Conservation (phyloP, 768 basidiomycete species). For the Lentinula aciculospora region DNA sequence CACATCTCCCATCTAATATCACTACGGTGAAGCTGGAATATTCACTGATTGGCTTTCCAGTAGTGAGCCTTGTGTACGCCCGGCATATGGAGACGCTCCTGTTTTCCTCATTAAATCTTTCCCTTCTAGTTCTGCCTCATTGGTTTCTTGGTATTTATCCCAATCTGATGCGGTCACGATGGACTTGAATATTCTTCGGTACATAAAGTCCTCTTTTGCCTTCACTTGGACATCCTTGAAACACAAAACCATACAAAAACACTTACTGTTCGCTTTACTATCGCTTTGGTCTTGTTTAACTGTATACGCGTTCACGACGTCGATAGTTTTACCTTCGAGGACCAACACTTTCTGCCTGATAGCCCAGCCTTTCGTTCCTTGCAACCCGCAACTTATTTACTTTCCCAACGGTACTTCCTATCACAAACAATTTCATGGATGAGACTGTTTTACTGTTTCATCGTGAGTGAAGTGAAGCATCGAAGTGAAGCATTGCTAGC, state of each 20-base stretch:
- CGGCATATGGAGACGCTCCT: neutral
- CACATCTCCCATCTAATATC: neutral
- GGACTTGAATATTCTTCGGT: neutral
- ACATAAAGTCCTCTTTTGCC: neutral
- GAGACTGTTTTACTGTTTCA: too few species aligned
- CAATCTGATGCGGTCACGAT: conserved; percentile 1
- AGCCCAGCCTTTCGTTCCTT: conserved; percentile 13
- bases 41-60: neutral
- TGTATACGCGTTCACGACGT: conserved; percentile 13
- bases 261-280: conserved; percentile 14
- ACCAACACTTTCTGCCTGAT: conserved; percentile 15
- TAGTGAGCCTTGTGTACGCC: neutral
- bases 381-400: neutral
- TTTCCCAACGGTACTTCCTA: too few species aligned
- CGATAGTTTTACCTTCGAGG: conserved; percentile 17
- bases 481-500: too few species aligned
- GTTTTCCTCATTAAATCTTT: conserved; percentile 1
- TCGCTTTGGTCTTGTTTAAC: conserved; percentile 10
- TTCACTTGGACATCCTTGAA: conserved; percentile 18
- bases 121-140: neutral
- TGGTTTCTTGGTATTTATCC: conserved; percentile 6
- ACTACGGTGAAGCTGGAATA: neutral
- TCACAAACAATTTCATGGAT: too few species aligned
- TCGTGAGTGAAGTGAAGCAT: too few species aligned
- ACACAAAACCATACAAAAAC: conserved; percentile 2